Percentiles rank a stretch among this genome's conserved stretches.
phyloP scores from a whole-genome alignment of 2,329 filamentous ascomycete species.

The Alternaria triticina region DNA sequence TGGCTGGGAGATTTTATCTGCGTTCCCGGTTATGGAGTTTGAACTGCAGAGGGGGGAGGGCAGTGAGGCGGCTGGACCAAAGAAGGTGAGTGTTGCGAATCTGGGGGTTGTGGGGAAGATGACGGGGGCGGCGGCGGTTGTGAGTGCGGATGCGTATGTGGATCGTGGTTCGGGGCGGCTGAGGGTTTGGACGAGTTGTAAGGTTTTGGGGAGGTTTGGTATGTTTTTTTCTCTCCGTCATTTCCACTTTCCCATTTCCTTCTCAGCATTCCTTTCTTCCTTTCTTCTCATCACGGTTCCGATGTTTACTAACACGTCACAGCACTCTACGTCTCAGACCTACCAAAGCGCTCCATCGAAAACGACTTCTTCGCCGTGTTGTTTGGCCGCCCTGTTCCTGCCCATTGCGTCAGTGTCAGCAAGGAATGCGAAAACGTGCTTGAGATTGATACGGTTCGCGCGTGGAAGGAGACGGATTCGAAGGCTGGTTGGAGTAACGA shows the following conservation, averaged over 20 bases:
- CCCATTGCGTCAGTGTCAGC: slow-evolving; percentile 67
- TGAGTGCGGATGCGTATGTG: slow-evolving; percentile 65
- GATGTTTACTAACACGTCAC: slow-evolving; percentile 9
- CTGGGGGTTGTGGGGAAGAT: slow-evolving; percentile 86
- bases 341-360: slow-evolving; percentile 66
- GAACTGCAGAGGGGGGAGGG: slow-evolving; percentile 48
- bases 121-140: slow-evolving; percentile 82
- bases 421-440: slow-evolving; percentile 65
- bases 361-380: slow-evolving; percentile 77
- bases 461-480: slow-evolving; percentile 78
- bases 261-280: neutral
- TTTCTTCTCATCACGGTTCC: neutral
- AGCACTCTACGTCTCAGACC: slow-evolving; percentile 78
- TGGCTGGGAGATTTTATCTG: slow-evolving; percentile 83
- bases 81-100: slow-evolving; percentile 65
- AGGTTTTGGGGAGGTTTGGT: slow-evolving; percentile 79
- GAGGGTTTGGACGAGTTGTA: slow-evolving; percentile 71
- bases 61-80: slow-evolving; percentile 28
- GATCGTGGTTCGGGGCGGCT: slow-evolving; percentile 65
- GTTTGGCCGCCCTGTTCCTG: slow-evolving; percentile 71
- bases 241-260: neutral
- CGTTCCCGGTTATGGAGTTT: slow-evolving; percentile 70
- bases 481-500: slow-evolving; percentile 76
- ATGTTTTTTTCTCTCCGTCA: slow-evolving; percentile 31
- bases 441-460: slow-evolving; percentile 75